phyloP scores from a whole-genome alignment of 2,329 filamentous ascomycete genomes.

The Fusarium sp. region DNA sequence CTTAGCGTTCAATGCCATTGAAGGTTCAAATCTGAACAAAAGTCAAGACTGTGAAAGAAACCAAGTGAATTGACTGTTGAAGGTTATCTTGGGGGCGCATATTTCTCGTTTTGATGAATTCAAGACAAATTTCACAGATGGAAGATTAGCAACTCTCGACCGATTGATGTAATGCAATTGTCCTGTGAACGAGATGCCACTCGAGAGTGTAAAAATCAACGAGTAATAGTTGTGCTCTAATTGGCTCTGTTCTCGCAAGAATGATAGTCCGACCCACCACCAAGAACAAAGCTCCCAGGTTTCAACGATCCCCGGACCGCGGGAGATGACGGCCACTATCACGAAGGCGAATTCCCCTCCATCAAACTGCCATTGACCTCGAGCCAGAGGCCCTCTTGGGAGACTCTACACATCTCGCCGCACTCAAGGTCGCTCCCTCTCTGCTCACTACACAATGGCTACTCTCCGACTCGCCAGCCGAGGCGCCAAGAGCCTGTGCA shows the following conservation, averaged over 20 bases:
- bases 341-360: conserved; percentile 48
- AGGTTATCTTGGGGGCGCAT: neutral
- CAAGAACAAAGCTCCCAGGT: conserved; percentile 48
- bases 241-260: conserved; percentile 49
- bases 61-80: neutral
- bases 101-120: neutral
- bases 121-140: neutral
- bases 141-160: neutral
- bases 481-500: conserved; percentile 74
- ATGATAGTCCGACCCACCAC: conserved; percentile 49
- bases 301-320: conserved; percentile 43
- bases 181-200: neutral
- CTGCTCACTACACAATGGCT: conserved; percentile 67
- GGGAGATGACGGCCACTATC: conserved; percentile 50
- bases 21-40: neutral
- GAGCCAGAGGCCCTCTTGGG: conserved; percentile 51
- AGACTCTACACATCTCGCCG: conserved; percentile 46
- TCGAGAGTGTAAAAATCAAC: conserved; percentile 37
- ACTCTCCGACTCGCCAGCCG: conserved; percentile 78
- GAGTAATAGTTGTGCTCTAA: conserved; percentile 46
- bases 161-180: conserved; percentile 21
- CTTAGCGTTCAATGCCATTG: neutral
- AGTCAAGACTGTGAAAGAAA: neutral
- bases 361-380: conserved; percentile 51
- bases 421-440: conserved; percentile 45